These are phyloP conservation scores for Podaxis carcinomalis DNA, from an alignment of 768 basidiomycete genomes.

Conservation along the genomic window DNA sequence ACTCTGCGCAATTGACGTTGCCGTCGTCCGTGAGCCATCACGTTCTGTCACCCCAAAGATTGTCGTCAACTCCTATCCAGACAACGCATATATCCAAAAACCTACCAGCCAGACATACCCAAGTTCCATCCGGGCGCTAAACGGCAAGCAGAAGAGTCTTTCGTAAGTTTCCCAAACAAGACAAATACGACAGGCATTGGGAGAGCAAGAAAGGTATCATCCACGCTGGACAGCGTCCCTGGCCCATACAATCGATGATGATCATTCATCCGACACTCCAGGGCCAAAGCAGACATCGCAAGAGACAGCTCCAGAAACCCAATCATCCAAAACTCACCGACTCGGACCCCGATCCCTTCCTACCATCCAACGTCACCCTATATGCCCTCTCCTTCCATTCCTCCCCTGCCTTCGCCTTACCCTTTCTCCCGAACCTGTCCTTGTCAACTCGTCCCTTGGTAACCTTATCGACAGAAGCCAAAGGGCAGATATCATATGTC, in stretches of 20 bases:
- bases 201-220: not conserved
- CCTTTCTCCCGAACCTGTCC: not conserved
- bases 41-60: not conserved
- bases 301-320: not conserved
- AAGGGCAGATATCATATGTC: not conserved
- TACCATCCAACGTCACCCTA: not conserved
- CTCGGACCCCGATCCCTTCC: not conserved
- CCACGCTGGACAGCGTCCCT: not conserved
- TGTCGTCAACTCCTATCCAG: not conserved
- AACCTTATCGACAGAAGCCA: not conserved
- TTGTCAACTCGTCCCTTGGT: not conserved
- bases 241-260: not conserved
- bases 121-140: slow-evolving; percentile 22
- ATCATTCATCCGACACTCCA: not conserved
- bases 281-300: not conserved
- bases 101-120: slow-evolving; percentile 28
- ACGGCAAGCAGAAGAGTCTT: not conserved
- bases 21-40: not conserved
- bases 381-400: not conserved
- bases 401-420: not conserved
- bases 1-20: not conserved
- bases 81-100: not conserved
- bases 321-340: not conserved
- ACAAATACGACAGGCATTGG: not conserved
- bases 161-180: not conserved